A percentile compares a stretch with the other conserved stretches of the same genome.
phyloP scores from a whole-genome alignment of 1,284 basidiomycete species.

The Ceratorhiza oryzae-sativae region DNA sequence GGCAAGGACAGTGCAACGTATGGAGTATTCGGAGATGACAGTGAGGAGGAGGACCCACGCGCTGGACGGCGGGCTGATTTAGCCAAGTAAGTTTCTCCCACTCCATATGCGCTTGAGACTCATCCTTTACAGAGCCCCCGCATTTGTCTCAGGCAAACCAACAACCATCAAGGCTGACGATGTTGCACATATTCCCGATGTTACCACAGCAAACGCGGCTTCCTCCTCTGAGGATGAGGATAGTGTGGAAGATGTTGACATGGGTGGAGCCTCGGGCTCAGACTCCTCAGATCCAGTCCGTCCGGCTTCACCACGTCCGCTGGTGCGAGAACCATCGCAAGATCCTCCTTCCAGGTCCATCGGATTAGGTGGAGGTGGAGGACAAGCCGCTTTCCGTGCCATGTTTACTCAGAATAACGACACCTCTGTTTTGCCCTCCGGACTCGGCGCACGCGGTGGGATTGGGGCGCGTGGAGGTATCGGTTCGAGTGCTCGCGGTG shows the following conservation, averaged over 20 bases:
- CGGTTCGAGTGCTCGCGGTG: slow-evolving; percentile 44
- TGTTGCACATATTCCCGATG: slow-evolving; percentile 44
- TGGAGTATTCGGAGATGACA: slow-evolving; percentile 82
- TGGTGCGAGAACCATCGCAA: slow-evolving; percentile 49
- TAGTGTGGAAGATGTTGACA: slow-evolving; percentile 48
- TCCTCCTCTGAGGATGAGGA: slow-evolving; percentile 46
- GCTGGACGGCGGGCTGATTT: slow-evolving; percentile 64
- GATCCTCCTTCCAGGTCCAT: slow-evolving; percentile 42
- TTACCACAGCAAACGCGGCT: not conserved
- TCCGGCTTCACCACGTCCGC: slow-evolving; percentile 61
- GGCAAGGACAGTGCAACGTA: slow-evolving; percentile 82
- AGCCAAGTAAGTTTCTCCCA: slow-evolving; percentile 60
- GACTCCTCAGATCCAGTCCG: slow-evolving; percentile 42
- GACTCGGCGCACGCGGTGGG: slow-evolving; percentile 24
- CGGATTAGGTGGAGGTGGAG: slow-evolving; percentile 46
- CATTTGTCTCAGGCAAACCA: slow-evolving; percentile 56
- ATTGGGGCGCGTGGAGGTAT: slow-evolving; percentile 19
- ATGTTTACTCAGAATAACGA: slow-evolving; percentile 44
- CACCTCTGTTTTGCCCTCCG: slow-evolving; percentile 11
- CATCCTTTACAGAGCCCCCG: slow-evolving; percentile 61
- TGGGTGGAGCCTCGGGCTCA: not conserved
- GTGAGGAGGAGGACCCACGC: slow-evolving; percentile 53
- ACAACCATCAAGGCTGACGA: slow-evolving; percentile 48
- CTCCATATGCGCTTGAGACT: not conserved
- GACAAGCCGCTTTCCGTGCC: slow-evolving; percentile 45